These are phyloP conservation scores for Beauveria medogensis DNA, from an alignment of 2,329 filamentous ascomycete species.

Conservation along the genomic window DNA sequence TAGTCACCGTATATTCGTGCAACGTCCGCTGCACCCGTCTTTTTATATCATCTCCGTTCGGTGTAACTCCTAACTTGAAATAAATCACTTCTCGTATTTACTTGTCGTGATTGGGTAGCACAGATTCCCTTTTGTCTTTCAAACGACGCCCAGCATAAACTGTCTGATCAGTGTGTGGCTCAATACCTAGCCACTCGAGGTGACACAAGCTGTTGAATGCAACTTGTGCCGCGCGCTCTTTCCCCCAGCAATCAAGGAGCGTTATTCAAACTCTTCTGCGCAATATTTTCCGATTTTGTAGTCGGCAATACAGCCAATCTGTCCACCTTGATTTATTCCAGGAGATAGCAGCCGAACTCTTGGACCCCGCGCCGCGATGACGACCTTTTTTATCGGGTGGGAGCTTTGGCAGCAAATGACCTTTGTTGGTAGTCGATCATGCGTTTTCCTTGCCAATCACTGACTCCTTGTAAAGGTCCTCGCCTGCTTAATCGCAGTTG, in stretches of 20 bases:
- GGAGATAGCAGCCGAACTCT: conserved; percentile 4
- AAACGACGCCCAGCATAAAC: background rate
- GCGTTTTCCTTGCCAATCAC: background rate
- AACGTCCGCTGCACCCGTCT: background rate
- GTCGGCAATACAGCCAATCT: background rate
- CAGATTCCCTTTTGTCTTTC: background rate
- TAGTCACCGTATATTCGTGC: background rate
- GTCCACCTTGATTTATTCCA: background rate
- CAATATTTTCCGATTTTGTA: too few relatives aligned
- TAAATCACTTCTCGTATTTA: background rate
- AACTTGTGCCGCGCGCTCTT: background rate
- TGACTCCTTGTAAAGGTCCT: conserved; percentile 49
- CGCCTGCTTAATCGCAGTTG: conserved; percentile 59
- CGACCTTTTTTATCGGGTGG: conserved; percentile 61
- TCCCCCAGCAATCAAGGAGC: background rate
- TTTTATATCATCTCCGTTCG: background rate
- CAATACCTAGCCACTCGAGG: background rate
- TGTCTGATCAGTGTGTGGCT: background rate
- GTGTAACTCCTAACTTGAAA: background rate
- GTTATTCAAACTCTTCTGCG: background rate
- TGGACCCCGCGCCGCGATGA: conserved; percentile 28
- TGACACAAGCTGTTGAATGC: background rate
- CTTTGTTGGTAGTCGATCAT: conserved; percentile 54
- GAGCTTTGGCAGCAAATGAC: conserved; percentile 82
- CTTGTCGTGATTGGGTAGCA: background rate